Conservation (phyloP, 2,329 filamentous ascomycete species). For the Coniochaeta sp. region DNA sequence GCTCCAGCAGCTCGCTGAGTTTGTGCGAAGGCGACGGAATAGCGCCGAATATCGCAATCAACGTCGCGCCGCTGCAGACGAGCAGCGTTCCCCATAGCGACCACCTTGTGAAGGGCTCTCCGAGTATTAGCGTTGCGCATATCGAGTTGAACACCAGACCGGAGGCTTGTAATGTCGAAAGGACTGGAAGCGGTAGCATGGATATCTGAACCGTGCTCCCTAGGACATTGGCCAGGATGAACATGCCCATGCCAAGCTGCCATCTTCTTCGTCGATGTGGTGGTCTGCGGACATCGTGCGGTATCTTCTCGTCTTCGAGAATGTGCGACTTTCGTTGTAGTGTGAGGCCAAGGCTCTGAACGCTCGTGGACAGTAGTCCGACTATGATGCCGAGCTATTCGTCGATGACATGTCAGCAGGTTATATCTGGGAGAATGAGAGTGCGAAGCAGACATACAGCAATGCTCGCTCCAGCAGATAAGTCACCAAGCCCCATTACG, state of each 20-base stretch:
- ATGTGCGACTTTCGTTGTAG: conserved; percentile 97
- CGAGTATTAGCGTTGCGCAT: conserved; percentile 86
- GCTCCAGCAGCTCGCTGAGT: conserved; percentile 68
- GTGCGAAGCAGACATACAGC: conserved; percentile 44
- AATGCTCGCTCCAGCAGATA: conserved; percentile 72
- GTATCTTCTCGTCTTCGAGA: conserved; percentile 88
- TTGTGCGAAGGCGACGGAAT: conserved; percentile 90
- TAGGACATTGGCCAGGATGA: conserved; percentile 87
- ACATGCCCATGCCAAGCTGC: conserved; percentile 97
- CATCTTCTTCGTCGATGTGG: conserved; percentile 87
- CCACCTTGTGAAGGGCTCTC: conserved; percentile 89
- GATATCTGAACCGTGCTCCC: conserved; percentile 98
- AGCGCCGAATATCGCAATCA: conserved; percentile 91
- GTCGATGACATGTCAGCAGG: conserved; percentile 13
- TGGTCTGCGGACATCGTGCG: conserved; percentile 70
- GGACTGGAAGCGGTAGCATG: conserved; percentile 83
- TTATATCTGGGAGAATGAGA: not conserved
- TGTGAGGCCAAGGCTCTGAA: conserved; percentile 91
- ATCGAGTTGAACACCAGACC: conserved; percentile 98
- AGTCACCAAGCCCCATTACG: conserved; percentile 66
- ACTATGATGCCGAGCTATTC: conserved; percentile 82
- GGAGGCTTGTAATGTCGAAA: conserved; percentile 91
- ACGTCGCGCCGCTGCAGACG: conserved; percentile 77
- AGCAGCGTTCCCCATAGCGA: conserved; percentile 86
- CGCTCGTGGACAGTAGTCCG: conserved; percentile 84